A percentile compares a stretch with the other conserved stretches of the same genome.
Evolutionary conservation across 306 rosid species (phyloP).

Genomic region (Coriaria nepalensis): DNA sequence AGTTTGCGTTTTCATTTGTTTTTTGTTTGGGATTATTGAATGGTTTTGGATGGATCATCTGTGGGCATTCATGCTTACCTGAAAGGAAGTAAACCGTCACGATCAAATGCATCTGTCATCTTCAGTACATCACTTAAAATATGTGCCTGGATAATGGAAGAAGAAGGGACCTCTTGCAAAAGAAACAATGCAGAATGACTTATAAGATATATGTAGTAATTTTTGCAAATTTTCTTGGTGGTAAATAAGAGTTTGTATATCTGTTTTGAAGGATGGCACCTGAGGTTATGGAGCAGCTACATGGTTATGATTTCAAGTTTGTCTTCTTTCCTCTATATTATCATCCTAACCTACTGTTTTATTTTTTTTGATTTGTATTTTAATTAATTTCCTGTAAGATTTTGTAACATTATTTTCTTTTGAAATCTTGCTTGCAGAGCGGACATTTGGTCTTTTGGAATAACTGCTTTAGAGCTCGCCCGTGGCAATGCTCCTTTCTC

Average conservation of each 20-base stretch:
- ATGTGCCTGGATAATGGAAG: too few relatives aligned
- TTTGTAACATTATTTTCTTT: neutral
- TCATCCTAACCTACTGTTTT: neutral
- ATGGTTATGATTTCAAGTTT: conserved; percentile 94
- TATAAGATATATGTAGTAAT: too few relatives aligned
- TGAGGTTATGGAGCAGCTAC: conserved; percentile 97
- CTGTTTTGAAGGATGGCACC: conserved; percentile 75
- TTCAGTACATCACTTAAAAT: too few relatives aligned
- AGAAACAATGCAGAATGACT: too few relatives aligned
- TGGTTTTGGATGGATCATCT: too few relatives aligned
- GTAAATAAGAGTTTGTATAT: neutral
- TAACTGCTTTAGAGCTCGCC: conserved; percentile 95
- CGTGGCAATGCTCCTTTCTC: conserved; percentile 98
- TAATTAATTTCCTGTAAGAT: neutral
- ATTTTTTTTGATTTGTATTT: neutral
- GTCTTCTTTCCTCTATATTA: neutral
- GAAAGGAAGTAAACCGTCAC: too few relatives aligned
- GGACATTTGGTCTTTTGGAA: conserved; percentile 94
- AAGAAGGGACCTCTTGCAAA: too few relatives aligned
- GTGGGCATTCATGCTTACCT: too few relatives aligned
- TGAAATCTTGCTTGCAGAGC: conserved; percentile 29
- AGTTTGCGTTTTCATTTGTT: conserved; percentile 2
- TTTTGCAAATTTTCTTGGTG: too few relatives aligned
- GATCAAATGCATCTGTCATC: too few relatives aligned
- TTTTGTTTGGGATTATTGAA: conserved; percentile 5